Percentiles rank a stretch among this genome's conserved stretches.
These are phyloP conservation scores for Laburnicola sp. DNA, from an alignment of 2,329 filamentous ascomycete species.

Conservation along the genomic window DNA sequence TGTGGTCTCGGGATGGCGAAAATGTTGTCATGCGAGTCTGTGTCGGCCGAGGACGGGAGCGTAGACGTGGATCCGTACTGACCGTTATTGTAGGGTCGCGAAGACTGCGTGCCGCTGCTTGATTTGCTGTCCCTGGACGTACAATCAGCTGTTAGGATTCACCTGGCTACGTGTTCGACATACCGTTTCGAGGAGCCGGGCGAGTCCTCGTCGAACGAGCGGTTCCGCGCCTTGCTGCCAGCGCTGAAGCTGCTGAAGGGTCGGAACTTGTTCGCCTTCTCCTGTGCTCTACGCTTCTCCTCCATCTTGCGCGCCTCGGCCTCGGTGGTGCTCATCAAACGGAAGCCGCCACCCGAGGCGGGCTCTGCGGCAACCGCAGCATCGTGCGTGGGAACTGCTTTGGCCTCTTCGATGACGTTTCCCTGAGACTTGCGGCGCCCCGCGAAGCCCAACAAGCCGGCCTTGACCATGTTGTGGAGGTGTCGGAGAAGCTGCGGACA, in stretches of 20 bases:
- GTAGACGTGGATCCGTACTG: conserved; percentile 45
- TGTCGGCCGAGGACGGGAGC: conserved; percentile 46
- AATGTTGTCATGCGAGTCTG: conserved; percentile 43
- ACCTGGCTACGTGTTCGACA: conserved; percentile 18
- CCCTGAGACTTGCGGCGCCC: conserved; percentile 44
- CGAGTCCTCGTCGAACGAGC: conserved; percentile 43
- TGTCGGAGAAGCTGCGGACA: not conserved
- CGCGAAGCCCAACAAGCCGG: conserved; percentile 37
- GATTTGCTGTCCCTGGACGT: conserved; percentile 45
- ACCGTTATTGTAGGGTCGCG: conserved; percentile 41
- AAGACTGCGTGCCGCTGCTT: conserved; percentile 44
- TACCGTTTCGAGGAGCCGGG: conserved; percentile 43
- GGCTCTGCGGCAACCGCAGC: conserved; percentile 19
- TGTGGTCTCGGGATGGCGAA: conserved; percentile 41
- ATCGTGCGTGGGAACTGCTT: conserved; percentile 20
- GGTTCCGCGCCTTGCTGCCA: conserved; percentile 38
- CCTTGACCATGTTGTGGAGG: conserved; percentile 34
- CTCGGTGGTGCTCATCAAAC: conserved; percentile 40
- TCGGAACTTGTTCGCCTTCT: conserved; percentile 38
- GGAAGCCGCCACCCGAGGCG: conserved; percentile 37
- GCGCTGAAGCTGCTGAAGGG: conserved; percentile 39
- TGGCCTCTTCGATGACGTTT: conserved; percentile 38
- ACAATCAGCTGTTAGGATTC: conserved; percentile 30
- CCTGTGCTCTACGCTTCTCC: conserved; percentile 26
- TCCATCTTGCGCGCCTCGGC: conserved; percentile 35